Evolutionary conservation across 805 yeast species (phyloP).

Genomic region (Isabelozyma heimii): DNA sequence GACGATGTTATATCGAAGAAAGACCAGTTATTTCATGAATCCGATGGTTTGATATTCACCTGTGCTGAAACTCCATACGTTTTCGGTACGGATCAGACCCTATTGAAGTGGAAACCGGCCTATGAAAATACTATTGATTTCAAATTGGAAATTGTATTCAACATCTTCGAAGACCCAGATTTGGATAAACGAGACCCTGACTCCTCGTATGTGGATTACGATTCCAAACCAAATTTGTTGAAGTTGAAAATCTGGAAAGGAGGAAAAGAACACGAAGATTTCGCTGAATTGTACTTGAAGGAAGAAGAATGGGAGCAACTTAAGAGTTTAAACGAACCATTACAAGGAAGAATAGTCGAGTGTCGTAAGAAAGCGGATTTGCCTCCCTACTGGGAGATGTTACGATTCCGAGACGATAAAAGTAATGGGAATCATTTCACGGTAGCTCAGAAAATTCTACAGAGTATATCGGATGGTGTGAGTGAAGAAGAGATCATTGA

Average conservation of each 20-base stretch:
- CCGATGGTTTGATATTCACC: conserved; percentile 93
- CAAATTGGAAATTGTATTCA: conserved; percentile 62
- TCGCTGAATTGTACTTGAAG: conserved; percentile 57
- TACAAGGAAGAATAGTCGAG: conserved; percentile 87
- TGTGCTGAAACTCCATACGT: conserved; percentile 85
- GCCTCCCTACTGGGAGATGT: conserved; percentile 70
- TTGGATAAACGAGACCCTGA: conserved; percentile 65
- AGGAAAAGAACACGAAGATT: conserved; percentile 56
- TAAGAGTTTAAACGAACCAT: conserved; percentile 70
- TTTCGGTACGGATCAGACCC: conserved; percentile 82
- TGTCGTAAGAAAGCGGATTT: conserved; percentile 61
- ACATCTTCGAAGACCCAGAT: conserved; percentile 57
- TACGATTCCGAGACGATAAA: conserved; percentile 93
- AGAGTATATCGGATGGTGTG: conserved; percentile 85
- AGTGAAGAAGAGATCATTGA: conserved; percentile 69
- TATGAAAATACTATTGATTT: conserved; percentile 94
- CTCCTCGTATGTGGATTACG: conserved; percentile 77
- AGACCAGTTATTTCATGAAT: conserved; percentile 75
- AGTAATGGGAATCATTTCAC: conserved; percentile 78
- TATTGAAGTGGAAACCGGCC: conserved; percentile 96
- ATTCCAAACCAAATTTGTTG: conserved; percentile 63
- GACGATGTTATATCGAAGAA: conserved; percentile 70
- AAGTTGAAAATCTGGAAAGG: conserved; percentile 81
- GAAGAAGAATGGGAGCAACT: conserved; percentile 81
- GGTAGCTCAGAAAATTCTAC: conserved; percentile 78